Evolutionary conservation across 1,284 basidiomycete genomes (phyloP), one percentile per base, ranked within the genome.

Genomic region (Ganoderma multipileum): DNA sequence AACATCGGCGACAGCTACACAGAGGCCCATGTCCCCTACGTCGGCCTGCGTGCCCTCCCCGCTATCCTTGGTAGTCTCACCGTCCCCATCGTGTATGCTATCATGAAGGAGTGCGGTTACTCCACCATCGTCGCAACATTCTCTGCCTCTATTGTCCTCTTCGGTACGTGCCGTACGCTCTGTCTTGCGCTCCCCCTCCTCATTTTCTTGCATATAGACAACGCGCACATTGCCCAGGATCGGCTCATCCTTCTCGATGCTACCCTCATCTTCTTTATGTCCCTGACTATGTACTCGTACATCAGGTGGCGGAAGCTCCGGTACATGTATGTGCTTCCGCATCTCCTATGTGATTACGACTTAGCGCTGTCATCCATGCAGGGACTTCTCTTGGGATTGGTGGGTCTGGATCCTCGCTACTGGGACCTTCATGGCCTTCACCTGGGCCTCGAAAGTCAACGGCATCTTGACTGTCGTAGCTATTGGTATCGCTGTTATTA

Each of bases 381-480:
- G 95, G 76, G 93, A 95, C 77, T 98, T 97, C 79, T 87, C 94
- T 0, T 83, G 85, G 0, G 87, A 91, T 71, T 99, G 98, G 98
- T 99, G 97, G 96, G 86, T 87, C 59, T 99, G 98, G 98, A 86
- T 99, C 57, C 79, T 94, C 47, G 87, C 93, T 1, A 99, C 98
- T 1, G 98, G 98, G 42, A 86, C 94, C 61, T 95, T 93, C 79
- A 94, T 99, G 86, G 96, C 96, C 39, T 94, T 96, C 79, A 96
- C 97, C 2, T 94, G 98, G 86, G 96, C 95, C 23, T 98, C 97
- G 80, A 99, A 99, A 83, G 97, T 99, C 84, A 98, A 99, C 75
- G 98, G 98, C 62, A 86, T 99, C 66, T 87, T 99, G 71, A 97
- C 96, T 0, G 98, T 99, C 70, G 73, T 91, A 59, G 91, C 95